Base-by-base conservation (phyloP, 2,329 filamentous ascomycete genomes). In the Aspergillus sp. region DNA sequence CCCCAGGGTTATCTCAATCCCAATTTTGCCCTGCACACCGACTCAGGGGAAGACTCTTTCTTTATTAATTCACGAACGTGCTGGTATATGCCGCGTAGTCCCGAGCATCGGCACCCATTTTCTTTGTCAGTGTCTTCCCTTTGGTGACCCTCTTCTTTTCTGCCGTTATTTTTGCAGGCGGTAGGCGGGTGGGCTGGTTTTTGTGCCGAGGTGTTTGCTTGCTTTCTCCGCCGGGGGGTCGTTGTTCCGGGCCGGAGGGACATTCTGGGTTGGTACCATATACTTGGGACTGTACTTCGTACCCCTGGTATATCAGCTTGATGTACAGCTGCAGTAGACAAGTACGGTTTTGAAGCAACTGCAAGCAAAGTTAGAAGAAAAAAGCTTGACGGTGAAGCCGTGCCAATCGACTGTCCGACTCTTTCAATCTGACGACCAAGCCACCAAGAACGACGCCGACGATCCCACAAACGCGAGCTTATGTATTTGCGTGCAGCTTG, bases 81-180 rank as follows among this genome's bases (percentile, higher is more conserved):
- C 65, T 72, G 67, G 64, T 64, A 60, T 70, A 69, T 72, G 66
- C 69, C 44, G 69, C 69, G 69, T 72, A 72, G 65, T 55, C 57
- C 49, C 54, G 60, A 71, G 65, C 64, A 69, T 71, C 25, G 25
- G 25, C 25, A 10, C 25, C 23, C 25, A 30, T 30, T 30, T 27
- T 27, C 25, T 27, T 30, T 30, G 25, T 30, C 25, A 30, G 10
- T 30, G 10, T 30, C 25, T 30, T 12, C 3, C 2, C 25, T 55
- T 55, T 41, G 15, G 4, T 41, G 38, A 7, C 7, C 7, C 5
- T 12, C 6, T 12, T 12, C 6, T 23, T 41, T 22, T 20, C 38
- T 41, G 12, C 19, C 38, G 37, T 45, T 37, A 35, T 38, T 32
- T 42, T 17, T 22, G 37, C 41, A 17, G n/a, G 44, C 44, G 42